A percentile compares a stretch with the other conserved stretches of the same genome.
These are phyloP conservation scores for Termitomyces sp. DNA, from an alignment of 768 basidiomycete genomes.

Conservation along the genomic window DNA sequence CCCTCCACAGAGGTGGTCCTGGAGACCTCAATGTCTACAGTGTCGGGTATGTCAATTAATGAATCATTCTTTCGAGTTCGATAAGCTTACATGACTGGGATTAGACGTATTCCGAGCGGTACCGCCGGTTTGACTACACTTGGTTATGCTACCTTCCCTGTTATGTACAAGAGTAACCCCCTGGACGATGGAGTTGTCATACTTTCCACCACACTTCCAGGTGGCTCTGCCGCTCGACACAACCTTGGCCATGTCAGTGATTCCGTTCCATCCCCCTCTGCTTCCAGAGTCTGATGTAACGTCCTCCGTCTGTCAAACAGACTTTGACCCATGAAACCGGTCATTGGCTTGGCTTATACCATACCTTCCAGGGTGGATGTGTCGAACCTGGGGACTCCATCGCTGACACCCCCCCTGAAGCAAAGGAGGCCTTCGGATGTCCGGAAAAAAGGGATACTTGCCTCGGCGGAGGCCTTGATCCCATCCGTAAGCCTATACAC, in stretches of 20 bases:
- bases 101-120: background rate
- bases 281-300: background rate
- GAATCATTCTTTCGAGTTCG: background rate
- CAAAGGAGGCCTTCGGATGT: slow-evolving; percentile 33
- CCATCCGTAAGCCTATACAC: background rate
- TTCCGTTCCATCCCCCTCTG: background rate
- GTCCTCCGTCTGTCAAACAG: background rate
- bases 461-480: background rate
- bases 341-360: slow-evolving; percentile 58
- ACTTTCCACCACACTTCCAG: background rate
- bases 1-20: background rate
- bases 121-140: background rate
- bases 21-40: background rate
- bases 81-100: background rate
- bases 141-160: background rate
- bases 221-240: slow-evolving; percentile 27
- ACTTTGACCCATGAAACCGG: slow-evolving; percentile 34
- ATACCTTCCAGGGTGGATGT: slow-evolving; percentile 56
- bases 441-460: slow-evolving; percentile 34
- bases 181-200: background rate
- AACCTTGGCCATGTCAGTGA: slow-evolving; percentile 35
- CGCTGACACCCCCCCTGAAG: slow-evolving; percentile 44
- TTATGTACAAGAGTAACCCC: background rate
- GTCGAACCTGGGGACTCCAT: slow-evolving; percentile 36
- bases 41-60: background rate